These are phyloP conservation scores for Murraya koenigii DNA, from an alignment of 345 rosid species.

Conservation along the genomic window DNA sequence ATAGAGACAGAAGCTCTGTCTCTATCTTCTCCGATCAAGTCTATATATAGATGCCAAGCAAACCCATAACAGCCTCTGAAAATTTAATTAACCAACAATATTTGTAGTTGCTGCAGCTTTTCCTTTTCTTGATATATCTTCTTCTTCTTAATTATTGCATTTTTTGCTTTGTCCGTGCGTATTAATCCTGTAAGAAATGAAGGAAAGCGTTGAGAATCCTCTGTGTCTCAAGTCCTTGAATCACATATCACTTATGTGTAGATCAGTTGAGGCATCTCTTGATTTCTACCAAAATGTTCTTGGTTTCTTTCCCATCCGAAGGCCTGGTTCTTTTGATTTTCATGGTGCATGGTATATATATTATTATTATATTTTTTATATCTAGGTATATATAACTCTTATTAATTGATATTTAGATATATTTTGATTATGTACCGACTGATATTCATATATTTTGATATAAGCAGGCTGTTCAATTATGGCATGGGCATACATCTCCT, in stretches of 20 bases:
- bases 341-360: slow-evolving; percentile 74
- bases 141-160: not conserved
- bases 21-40: not conserved
- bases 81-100: not conserved
- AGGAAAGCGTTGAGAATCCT: slow-evolving; percentile 45
- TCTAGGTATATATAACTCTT: not conserved
- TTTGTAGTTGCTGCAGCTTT: not conserved
- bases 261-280: slow-evolving; percentile 60
- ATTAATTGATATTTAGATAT: not conserved
- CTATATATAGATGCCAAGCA: not conserved
- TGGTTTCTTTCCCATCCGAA: slow-evolving; percentile 64
- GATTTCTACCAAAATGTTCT: slow-evolving; percentile 63
- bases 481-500: slow-evolving; percentile 75
- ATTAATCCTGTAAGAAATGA: slow-evolving; percentile 16
- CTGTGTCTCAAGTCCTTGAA: slow-evolving; percentile 61
- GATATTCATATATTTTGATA: not conserved
- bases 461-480: slow-evolving; percentile 60
- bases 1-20: not conserved
- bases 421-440: not conserved
- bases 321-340: slow-evolving; percentile 67
- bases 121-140: too few relatives aligned
- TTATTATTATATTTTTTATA: too few relatives aligned
- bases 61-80: not conserved
- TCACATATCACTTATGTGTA: slow-evolving; percentile 66
- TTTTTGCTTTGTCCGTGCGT: not conserved